Conservation (phyloP, 305 asterid genomes). For the Coffea humblotiana region DNA sequence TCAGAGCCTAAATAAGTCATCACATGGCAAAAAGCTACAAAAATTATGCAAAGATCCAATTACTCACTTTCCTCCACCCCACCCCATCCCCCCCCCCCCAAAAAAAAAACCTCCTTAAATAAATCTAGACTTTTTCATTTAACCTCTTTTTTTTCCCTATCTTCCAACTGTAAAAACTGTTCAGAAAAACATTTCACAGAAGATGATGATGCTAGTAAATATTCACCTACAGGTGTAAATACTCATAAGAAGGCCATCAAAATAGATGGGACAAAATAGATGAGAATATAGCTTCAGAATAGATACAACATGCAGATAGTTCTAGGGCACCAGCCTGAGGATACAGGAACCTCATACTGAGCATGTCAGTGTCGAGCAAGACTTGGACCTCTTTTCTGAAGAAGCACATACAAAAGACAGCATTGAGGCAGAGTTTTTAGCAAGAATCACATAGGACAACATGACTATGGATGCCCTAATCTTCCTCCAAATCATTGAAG, state of each 20-base stretch:
- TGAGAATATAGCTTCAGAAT: neutral
- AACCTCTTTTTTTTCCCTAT: neutral
- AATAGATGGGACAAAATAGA: neutral
- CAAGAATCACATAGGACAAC: neutral
- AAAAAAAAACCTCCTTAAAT: neutral
- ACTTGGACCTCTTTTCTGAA: neutral
- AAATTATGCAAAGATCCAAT: neutral
- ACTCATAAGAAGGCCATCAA: neutral
- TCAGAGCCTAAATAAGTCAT: conserved; percentile 20
- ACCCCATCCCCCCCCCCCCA: neutral
- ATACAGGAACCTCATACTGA: neutral
- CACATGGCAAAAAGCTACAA: neutral
- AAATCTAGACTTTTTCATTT: neutral
- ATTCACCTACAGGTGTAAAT: neutral
- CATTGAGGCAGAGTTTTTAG: neutral
- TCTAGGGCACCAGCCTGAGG: neutral
- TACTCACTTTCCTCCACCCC: neutral
- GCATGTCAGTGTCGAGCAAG: neutral
- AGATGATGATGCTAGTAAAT: neutral
- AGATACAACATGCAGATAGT: neutral
- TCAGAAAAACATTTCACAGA: neutral
- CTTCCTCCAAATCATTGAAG: neutral
- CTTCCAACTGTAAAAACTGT: neutral
- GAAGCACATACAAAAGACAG: neutral
- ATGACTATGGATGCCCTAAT: too few relatives aligned